These are phyloP conservation scores for Globisporangium polare DNA, from an alignment of 352 stramenopile genomes.

Conservation along the genomic window DNA sequence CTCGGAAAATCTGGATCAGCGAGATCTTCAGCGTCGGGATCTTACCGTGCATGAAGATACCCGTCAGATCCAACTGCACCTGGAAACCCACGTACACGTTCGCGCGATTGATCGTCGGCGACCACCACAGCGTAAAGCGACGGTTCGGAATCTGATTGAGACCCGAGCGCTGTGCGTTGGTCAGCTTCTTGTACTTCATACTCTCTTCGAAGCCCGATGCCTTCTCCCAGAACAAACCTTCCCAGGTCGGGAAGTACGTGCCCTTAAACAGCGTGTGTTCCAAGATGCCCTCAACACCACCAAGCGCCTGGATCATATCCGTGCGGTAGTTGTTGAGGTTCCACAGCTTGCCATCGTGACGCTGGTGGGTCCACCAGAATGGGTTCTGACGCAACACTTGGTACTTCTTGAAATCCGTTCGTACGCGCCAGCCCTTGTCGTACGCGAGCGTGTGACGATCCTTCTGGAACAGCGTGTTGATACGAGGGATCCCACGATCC, in stretches of 20 bases:
- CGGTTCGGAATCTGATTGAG: slow-evolving; percentile 99
- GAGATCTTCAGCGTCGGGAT: slow-evolving; percentile 99
- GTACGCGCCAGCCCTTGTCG: slow-evolving; percentile 98
- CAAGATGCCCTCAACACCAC: slow-evolving; percentile 99
- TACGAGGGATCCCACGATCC: slow-evolving; percentile 97
- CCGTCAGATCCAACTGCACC: slow-evolving; percentile 99
- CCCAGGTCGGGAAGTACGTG: slow-evolving; percentile 99
- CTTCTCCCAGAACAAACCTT: slow-evolving; percentile 99
- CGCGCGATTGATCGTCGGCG: slow-evolving; percentile 99
- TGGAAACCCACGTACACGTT: slow-evolving; percentile 99
- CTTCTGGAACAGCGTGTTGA: slow-evolving; percentile 97
- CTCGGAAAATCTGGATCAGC: slow-evolving; percentile 95
- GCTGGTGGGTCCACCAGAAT: slow-evolving; percentile 99
- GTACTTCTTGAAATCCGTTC: slow-evolving; percentile 99
- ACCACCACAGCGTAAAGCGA: slow-evolving; percentile 99
- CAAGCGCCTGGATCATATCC: slow-evolving; percentile 99
- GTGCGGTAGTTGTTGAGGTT: slow-evolving; percentile 99
- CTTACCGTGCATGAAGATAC: slow-evolving; percentile 99
- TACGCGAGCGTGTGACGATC: slow-evolving; percentile 99
- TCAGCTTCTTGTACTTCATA: slow-evolving; percentile 99
- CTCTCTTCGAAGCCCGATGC: slow-evolving; percentile 92
- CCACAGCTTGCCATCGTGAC: slow-evolving; percentile 99
- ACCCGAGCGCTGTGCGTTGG: slow-evolving; percentile 98
- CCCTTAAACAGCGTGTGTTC: slow-evolving; percentile 99
- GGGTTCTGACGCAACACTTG: slow-evolving; percentile 97